Base-by-base conservation (phyloP, 495 filamentous ascomycete genomes). In the Rusavskia elegans region DNA sequence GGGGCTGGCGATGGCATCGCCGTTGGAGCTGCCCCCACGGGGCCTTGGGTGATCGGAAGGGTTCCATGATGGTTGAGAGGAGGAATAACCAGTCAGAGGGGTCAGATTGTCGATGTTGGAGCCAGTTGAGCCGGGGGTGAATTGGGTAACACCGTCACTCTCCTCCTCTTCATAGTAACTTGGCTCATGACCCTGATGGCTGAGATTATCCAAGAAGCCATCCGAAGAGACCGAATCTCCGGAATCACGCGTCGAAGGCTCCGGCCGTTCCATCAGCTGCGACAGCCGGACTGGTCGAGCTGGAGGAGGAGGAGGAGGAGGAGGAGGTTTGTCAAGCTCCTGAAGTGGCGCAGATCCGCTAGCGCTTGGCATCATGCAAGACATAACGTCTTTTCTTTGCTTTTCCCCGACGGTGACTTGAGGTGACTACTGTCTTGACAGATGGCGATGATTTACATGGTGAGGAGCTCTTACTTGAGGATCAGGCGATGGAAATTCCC, bases 221-320 rank as follows among this genome's bases (percentile, higher is more conserved):
- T 77, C 77, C 20, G 81, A 84, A 5, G 78, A 80, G 38, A 69
- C 75, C 30, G 80, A 82, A 53, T 71, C 78, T 38, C 79, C 81
- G 23, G 80, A 84, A 60, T 85, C 83, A 61, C 78, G 57, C 65
- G 72, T 61, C 64, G 66, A 49, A 60, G 50, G 14, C 37, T 72
- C 73, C 46, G 79, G 71, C 45, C 77, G 75, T 65, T 79, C 77
- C 72, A 77, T 74, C 61, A 64, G 45, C 27, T 48, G 52, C 19
- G 52, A 44, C 20, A 53, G 52, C 13, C 52, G 52, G 39, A 11
- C 32, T 35, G 32, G 32, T 35, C 10, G 32, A 35, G 32, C 6
- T 7, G 32, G 9, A 11, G 8, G 32, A 27, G 45, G 21, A 5
- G 2, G 9, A 9, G 25, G 7, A 27, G 25, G 25, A 27, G 45